phyloP scores from a whole-genome alignment of 2,329 filamentous ascomycete genomes.

The Aquanectria penicillioides region DNA sequence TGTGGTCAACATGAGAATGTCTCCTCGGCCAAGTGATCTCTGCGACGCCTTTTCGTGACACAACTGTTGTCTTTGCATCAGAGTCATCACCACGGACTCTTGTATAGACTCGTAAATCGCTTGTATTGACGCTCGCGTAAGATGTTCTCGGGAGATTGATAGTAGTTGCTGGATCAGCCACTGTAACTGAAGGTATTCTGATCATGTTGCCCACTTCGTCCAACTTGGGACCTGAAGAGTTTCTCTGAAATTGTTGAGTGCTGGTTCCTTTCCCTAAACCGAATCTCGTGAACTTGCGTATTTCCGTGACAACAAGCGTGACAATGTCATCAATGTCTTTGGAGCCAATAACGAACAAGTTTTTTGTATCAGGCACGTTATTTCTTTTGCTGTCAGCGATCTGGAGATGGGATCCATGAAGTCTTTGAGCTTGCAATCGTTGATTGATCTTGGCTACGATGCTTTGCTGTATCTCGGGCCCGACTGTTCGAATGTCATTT shows the following conservation, averaged over 20 bases:
- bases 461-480: not conserved
- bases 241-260: slow-evolving; percentile 13
- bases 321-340: slow-evolving; percentile 39
- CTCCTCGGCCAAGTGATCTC: slow-evolving; percentile 44
- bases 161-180: slow-evolving; percentile 47
- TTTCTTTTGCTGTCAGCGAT: slow-evolving; percentile 25
- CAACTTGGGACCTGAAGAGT: slow-evolving; percentile 28
- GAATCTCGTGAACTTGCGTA: slow-evolving; percentile 8
- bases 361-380: slow-evolving; percentile 17
- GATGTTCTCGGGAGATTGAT: slow-evolving; percentile 46
- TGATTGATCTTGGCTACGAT: slow-evolving; percentile 34
- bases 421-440: slow-evolving; percentile 29
- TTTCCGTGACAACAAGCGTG: slow-evolving; percentile 31
- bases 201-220: slow-evolving; percentile 38
- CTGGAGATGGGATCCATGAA: slow-evolving; percentile 27
- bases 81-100: slow-evolving; percentile 30
- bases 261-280: slow-evolving; percentile 5
- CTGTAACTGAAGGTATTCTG: slow-evolving; percentile 32
- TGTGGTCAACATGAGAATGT: slow-evolving; percentile 12
- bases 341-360: slow-evolving; percentile 36
- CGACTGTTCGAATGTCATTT: not conserved
- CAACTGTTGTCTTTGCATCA: slow-evolving; percentile 40
- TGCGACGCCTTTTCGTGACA: slow-evolving; percentile 43
- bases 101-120: slow-evolving; percentile 34
- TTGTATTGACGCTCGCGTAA: slow-evolving; percentile 38